These are phyloP conservation scores for Phoenix roebelenii DNA, from an alignment of 176 grass and related monocot genomes.

Conservation along the genomic window DNA sequence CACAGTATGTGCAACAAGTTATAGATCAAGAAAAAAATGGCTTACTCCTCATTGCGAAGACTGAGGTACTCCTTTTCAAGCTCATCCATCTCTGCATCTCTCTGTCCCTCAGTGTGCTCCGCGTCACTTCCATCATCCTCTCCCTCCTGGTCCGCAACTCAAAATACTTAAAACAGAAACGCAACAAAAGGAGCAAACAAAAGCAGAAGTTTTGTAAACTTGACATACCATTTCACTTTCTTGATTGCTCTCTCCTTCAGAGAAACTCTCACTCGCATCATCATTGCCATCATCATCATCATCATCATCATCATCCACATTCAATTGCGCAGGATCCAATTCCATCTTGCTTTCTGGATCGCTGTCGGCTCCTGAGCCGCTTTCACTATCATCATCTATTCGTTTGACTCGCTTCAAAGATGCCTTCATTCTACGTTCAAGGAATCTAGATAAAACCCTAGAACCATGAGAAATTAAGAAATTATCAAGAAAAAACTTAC, in stretches of 20 bases:
- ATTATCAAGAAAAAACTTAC: too few relatives aligned
- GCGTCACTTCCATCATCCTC: not conserved
- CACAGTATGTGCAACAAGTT: too few relatives aligned
- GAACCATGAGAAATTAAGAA: too few relatives aligned
- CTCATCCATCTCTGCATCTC: slow-evolving; percentile 43
- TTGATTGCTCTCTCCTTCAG: slow-evolving; percentile 1
- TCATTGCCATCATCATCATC: not conserved
- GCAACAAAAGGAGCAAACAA: not conserved
- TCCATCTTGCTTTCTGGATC: slow-evolving; percentile 13
- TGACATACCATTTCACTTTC: slow-evolving; percentile 16
- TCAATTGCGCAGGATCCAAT: slow-evolving; percentile 16
- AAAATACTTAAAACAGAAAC: not conserved
- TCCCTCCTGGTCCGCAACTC: slow-evolving; percentile 9
- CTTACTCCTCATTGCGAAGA: slow-evolving; percentile 37
- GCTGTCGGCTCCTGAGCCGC: not conserved
- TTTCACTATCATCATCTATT: slow-evolving; percentile 9
- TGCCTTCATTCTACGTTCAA: slow-evolving; percentile 12
- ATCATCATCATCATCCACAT: not conserved
- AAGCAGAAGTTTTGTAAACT: not conserved
- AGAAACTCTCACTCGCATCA: not conserved
- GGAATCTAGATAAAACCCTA: too few relatives aligned
- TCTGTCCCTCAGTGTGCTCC: slow-evolving; percentile 8
- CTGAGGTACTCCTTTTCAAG: slow-evolving; percentile 36
- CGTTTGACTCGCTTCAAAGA: slow-evolving; percentile 20
- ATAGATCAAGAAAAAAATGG: not conserved